Evolutionary conservation across 805 yeast genomes (phyloP).

Genomic region (Candida mattraensis): DNA sequence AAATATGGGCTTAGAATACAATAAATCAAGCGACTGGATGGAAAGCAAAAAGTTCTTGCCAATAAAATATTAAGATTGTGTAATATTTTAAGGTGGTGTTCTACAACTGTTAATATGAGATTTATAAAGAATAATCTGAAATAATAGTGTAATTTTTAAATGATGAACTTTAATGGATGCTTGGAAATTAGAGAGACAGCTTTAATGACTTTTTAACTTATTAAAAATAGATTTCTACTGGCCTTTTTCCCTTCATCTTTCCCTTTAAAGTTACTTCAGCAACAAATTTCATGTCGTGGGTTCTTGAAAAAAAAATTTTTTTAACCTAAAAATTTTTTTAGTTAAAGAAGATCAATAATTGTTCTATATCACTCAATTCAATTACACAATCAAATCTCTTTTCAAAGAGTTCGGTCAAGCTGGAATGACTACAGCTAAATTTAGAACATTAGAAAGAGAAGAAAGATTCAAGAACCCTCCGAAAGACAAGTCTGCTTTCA

Average conservation of each 20-base stretch:
- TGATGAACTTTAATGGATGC: slow-evolving; percentile 2
- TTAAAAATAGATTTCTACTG: no score
- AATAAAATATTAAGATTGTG: no score
- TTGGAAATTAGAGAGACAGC: no score
- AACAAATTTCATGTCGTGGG: slow-evolving; percentile 8
- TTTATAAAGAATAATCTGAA: no score
- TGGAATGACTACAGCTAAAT: slow-evolving; percentile 45
- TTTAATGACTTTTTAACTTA: no score
- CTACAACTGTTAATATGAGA: no score
- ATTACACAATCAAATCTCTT: not conserved
- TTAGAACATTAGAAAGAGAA: slow-evolving; percentile 86
- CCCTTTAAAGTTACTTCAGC: slow-evolving; percentile 1
- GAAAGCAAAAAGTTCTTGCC: no score
- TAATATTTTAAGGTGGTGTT: no score
- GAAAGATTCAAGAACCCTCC: slow-evolving; percentile 85
- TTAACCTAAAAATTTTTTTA: slow-evolving; percentile 5
- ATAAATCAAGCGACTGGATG: no score
- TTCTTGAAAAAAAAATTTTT: slow-evolving; percentile 8
- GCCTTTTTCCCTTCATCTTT: no score
- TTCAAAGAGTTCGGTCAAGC: not conserved
- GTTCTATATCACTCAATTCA: not conserved
- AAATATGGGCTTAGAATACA: no score
- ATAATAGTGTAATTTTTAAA: slow-evolving; percentile 4
- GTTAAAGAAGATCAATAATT: slow-evolving; percentile 4
- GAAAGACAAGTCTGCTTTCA: slow-evolving; percentile 77